These are phyloP conservation scores for Xylaria sp. DNA, from an alignment of 2,329 filamentous ascomycete genomes.

Conservation along the genomic window DNA sequence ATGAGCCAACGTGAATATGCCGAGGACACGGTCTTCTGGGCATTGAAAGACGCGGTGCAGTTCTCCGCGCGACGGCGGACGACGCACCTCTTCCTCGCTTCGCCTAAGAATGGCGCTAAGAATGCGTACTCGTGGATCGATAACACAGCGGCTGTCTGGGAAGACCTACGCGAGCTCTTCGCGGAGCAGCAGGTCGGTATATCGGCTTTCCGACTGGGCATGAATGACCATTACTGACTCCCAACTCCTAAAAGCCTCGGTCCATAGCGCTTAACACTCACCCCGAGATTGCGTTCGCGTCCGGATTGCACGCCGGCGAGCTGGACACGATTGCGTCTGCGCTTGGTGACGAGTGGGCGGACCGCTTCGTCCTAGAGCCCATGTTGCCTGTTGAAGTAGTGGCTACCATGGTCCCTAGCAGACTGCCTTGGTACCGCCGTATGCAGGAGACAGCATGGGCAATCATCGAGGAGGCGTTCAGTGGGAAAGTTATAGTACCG, in stretches of 20 bases:
- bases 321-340: constrained; percentile 50
- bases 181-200: constrained; percentile 45
- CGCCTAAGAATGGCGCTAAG: constrained; percentile 46
- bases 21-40: constrained; percentile 64
- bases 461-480: constrained; percentile 60
- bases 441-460: constrained; percentile 64
- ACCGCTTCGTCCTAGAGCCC: constrained; percentile 55
- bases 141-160: constrained; percentile 59
- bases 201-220: too few relatives aligned
- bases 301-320: constrained; percentile 62
- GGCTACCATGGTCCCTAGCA: constrained; percentile 55
- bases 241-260: constrained; percentile 39
- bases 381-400: constrained; percentile 60
- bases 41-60: constrained; percentile 57
- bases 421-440: constrained; percentile 56
- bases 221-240: neutral
- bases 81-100: constrained; percentile 61
- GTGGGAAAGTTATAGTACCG: constrained; percentile 55
- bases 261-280: constrained; percentile 59
- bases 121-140: constrained; percentile 58
- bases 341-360: constrained; percentile 54
- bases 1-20: constrained; percentile 64
- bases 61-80: constrained; percentile 63
- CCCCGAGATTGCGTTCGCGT: constrained; percentile 58
- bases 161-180: constrained; percentile 53